Evolutionary conservation across 345 rosid genomes (phyloP).

Genomic region (Acer campestre): DNA sequence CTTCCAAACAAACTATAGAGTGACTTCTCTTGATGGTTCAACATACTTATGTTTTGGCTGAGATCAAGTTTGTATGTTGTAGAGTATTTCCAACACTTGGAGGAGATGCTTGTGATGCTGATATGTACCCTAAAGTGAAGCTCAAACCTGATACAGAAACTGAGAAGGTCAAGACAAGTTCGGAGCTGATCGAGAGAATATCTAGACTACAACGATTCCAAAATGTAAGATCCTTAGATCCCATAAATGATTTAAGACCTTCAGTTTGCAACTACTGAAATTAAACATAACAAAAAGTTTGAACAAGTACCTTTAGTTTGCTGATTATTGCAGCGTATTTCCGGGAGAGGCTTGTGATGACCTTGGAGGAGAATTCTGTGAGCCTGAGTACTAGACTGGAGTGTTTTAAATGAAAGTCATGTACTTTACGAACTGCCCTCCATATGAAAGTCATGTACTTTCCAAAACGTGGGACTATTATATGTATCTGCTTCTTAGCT

Average conservation of each 20-base stretch:
- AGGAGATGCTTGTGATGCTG: conserved; percentile 60
- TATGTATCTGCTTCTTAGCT: no score
- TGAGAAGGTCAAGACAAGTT: conserved; percentile 22
- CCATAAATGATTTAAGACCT: not conserved
- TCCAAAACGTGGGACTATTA: no score
- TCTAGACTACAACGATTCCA: conserved; percentile 57
- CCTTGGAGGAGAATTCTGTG: conserved; percentile 94
- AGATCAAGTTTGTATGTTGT: conserved; percentile 10
- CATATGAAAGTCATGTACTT: no score
- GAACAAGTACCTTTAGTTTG: not conserved
- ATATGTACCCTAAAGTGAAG: conserved; percentile 72
- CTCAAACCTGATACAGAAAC: conserved; percentile 40
- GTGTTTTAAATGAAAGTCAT: no score
- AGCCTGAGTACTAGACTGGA: conserved; percentile 54
- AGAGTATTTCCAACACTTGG: conserved; percentile 72
- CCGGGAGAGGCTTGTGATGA: conserved; percentile 85
- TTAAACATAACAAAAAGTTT: not conserved
- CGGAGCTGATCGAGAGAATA: conserved; percentile 79
- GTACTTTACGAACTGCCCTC: no score
- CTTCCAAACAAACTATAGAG: not conserved
- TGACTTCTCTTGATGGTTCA: not conserved
- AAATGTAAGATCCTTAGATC: conserved; percentile 53
- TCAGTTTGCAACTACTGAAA: not conserved
- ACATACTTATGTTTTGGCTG: not conserved
- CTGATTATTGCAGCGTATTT: conserved; percentile 55